Conservation (phyloP, 2,329 filamentous ascomycete species). For the Mycosphaerella sp. region DNA sequence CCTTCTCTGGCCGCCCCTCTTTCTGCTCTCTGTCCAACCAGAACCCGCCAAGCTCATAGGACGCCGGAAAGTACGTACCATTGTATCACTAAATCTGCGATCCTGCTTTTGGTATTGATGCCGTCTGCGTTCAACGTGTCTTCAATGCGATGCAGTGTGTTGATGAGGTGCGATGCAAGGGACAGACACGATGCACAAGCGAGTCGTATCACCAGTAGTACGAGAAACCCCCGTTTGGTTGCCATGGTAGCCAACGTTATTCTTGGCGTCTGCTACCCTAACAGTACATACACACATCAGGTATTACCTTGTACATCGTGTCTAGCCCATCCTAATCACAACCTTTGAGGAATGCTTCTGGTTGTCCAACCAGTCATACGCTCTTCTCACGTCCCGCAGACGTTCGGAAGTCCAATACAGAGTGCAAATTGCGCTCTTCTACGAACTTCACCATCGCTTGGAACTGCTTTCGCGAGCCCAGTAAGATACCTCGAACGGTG, state of each 20-base stretch:
- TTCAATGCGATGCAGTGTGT: neutral
- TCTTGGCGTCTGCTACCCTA: neutral
- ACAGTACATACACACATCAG: neutral
- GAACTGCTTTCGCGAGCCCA: constrained; percentile 19
- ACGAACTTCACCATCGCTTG: constrained; percentile 19
- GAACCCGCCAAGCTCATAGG: neutral
- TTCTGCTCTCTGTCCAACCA: neutral
- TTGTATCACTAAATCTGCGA: neutral
- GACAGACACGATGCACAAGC: neutral
- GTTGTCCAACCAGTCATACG: constrained; percentile 28
- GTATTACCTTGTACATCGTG: too few relatives aligned
- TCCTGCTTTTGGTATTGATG: neutral
- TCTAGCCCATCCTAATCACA: constrained; percentile 16
- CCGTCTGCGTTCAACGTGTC: neutral
- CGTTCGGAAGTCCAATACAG: constrained; percentile 34
- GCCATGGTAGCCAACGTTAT: neutral
- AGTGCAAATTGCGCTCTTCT: constrained; percentile 17
- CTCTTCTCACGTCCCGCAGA: constrained; percentile 29
- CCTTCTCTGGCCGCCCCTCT: neutral
- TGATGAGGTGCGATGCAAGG: constrained; percentile 1
- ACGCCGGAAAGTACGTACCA: constrained; percentile 1
- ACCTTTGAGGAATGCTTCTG: constrained; percentile 33
- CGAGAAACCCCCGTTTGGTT: constrained; percentile 4
- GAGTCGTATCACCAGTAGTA: neutral
- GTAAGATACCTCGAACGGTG: constrained; percentile 19